Conservation (phyloP, 257 asterid genomes). For the Petunia secreta region DNA sequence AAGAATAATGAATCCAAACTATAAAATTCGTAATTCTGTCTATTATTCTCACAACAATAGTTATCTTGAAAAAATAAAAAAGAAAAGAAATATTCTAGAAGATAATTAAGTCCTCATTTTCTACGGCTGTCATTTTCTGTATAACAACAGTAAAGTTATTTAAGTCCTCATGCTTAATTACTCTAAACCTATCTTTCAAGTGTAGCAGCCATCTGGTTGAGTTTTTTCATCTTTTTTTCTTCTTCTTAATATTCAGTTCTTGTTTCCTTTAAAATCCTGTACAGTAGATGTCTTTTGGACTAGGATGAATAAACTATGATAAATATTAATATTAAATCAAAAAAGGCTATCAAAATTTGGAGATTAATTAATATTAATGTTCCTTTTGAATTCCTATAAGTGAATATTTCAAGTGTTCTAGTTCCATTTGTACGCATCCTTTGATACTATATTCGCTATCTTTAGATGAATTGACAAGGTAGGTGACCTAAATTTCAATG, state of each 20-base stretch:
- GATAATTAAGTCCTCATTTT: neutral
- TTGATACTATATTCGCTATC: neutral
- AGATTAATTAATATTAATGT: neutral
- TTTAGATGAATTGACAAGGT: neutral
- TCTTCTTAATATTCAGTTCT: too few species aligned
- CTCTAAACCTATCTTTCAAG: too few species aligned
- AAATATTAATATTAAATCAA: neutral
- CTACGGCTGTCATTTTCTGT: neutral
- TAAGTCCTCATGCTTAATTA: neutral
- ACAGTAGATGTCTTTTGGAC: neutral
- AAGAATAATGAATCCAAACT: neutral
- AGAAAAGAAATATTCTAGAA: neutral
- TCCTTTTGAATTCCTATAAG: neutral
- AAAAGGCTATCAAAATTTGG: neutral
- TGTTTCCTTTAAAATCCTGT: neutral
- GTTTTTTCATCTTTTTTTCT: neutral
- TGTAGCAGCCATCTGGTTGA: too few species aligned
- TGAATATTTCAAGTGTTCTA: too few species aligned
- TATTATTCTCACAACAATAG: neutral
- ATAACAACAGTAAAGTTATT: neutral
- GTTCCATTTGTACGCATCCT: too few species aligned
- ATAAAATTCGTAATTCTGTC: neutral
- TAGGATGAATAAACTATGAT: neutral
- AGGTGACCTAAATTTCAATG: slow-evolving; percentile 22
- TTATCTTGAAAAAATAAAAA: neutral